These are phyloP conservation scores for Myxozyma udenii DNA, from an alignment of 805 yeast species.

Conservation along the genomic window DNA sequence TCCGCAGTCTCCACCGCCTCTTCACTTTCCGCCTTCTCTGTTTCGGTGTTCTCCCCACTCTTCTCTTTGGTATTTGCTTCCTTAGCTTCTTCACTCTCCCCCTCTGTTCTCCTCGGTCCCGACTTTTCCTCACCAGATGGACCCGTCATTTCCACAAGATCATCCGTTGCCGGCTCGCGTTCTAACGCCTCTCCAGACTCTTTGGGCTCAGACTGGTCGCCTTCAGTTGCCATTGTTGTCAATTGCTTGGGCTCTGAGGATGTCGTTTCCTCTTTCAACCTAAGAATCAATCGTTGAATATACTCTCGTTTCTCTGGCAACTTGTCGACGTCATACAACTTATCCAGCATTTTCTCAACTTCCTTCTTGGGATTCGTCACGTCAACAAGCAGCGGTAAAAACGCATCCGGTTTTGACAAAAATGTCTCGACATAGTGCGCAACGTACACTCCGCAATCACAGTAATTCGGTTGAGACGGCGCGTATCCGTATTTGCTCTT, in stretches of 20 bases:
- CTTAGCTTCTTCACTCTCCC: neutral
- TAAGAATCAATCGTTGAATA: conserved; percentile 17
- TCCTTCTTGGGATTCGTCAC: conserved; percentile 7
- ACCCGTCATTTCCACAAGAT: no score
- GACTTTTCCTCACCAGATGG: no score
- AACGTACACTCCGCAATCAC: conserved; percentile 93
- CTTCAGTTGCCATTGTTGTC: no score
- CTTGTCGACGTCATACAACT: conserved; percentile 18
- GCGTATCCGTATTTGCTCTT: conserved; percentile 52
- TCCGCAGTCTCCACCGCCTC: no score
- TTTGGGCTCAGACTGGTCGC: no score
- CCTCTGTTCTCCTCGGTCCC: neutral
- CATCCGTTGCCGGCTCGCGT: no score
- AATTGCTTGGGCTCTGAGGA: no score
- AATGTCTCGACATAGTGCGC: conserved; percentile 55
- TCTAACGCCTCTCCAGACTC: no score
- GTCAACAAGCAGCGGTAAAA: conserved; percentile 28
- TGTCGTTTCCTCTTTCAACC: conserved; percentile 5
- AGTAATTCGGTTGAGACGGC: conserved; percentile 81
- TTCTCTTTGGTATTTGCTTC: neutral
- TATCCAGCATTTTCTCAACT: conserved; percentile 15
- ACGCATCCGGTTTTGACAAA: conserved; percentile 34
- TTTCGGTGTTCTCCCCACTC: neutral
- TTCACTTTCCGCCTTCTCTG: neutral
- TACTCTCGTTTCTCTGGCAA: conserved; percentile 15